These are phyloP conservation scores for Paramecium primaurelia DNA, from an alignment of 73 alveolate genomes.

Conservation along the genomic window DNA sequence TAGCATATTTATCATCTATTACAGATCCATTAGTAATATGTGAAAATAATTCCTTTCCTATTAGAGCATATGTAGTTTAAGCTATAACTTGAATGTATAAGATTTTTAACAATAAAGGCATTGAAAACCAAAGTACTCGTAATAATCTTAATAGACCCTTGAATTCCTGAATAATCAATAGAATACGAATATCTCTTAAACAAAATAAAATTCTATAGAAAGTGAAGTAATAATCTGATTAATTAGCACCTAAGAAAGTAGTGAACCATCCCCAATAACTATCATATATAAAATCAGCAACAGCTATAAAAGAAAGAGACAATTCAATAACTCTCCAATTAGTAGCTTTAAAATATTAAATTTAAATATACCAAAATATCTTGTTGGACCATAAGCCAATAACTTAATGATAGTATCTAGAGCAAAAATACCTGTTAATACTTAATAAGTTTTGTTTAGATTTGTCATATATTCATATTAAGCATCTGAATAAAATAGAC, in stretches of 20 bases:
- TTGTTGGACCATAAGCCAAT: constrained; percentile 1
- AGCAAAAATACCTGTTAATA: not conserved
- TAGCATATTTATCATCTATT: not conserved
- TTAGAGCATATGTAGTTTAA: not conserved
- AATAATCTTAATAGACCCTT: not conserved
- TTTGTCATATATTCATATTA: not conserved
- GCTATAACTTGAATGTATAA: not conserved
- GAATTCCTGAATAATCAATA: constrained; percentile 20
- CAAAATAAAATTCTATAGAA: not conserved
- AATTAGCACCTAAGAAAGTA: not conserved
- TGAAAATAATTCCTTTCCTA: not conserved
- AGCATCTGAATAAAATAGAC: not conserved
- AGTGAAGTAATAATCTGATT: not conserved
- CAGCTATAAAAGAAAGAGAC: constrained; percentile 4
- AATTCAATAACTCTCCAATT: constrained; percentile 45
- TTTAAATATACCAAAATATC: not conserved
- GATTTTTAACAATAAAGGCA: constrained; percentile 10
- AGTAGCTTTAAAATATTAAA: not conserved
- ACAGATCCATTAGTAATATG: not conserved
- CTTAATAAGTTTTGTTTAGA: not conserved
- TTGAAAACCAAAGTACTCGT: not conserved
- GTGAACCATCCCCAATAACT: constrained; percentile 3
- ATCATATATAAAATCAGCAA: not conserved
- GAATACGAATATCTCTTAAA: not conserved
- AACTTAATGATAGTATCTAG: not conserved